Base-by-base conservation (phyloP, 2,329 filamentous ascomycete genomes). In the Exophiala viscosa region DNA sequence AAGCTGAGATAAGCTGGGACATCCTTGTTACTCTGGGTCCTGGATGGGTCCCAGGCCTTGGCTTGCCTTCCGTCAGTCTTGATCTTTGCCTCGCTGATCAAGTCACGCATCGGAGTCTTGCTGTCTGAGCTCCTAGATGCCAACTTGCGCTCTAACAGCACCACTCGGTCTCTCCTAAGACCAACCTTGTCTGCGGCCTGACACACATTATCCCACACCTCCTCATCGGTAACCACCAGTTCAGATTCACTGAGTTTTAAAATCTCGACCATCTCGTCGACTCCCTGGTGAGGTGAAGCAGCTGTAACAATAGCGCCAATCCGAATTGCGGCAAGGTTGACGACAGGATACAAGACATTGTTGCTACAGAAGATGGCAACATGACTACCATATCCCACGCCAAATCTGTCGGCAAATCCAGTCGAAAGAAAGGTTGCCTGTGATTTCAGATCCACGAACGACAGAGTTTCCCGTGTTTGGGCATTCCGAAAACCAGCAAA, bases 261-360 rank as follows among this genome's bases (percentile, higher is more conserved):
- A 2, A 81, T 81, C 65, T 84, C 84, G 1, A 76, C 77, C 79
- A 86, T 85, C 59, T 87, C 84, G 41, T 86, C 83, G 11, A 80
- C 73, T 52, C 80, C 84, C 65, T 86, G 86, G 0, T 81, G 83
- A 0, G 83, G 83, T 11, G 76, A 81, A 0, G 82, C 82, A 1
- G 83, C 82, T 1, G 76, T 81, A 1, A 85, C 78, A 33, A 81
- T 74, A 6, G 77, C 82, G 58, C 73, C 78, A 4, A 71, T 73
- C 9, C 77, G 73, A 5, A 81, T 70, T 2, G 76, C 76, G 0
- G 77, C 76, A 50, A 81, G 74, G 72, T 84, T 79, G 10, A 78
- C 80, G 5, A 85, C 77, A 0, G 83, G 82, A 61, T 84, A 85
- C 81, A 81, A 85, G 49, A 86, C 78, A 11, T 78, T 82, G 61